phyloP scores from a whole-genome alignment of 2,329 filamentous ascomycete genomes.

The Fusarium equiseti region DNA sequence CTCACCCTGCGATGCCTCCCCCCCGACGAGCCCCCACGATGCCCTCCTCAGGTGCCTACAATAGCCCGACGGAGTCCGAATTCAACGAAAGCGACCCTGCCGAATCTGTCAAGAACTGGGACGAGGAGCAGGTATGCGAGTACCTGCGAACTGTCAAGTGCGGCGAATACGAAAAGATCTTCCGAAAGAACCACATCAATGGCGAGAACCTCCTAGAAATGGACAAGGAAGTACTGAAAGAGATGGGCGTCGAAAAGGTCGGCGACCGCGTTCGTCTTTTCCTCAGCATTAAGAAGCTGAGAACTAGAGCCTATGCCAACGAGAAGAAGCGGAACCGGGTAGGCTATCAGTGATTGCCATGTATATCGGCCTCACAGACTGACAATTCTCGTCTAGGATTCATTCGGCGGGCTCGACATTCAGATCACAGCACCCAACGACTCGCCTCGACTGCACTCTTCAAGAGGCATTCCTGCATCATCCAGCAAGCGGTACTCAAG shows the following conservation, averaged over 20 bases:
- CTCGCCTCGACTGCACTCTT: conserved; percentile 69
- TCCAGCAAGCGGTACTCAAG: conserved; percentile 73
- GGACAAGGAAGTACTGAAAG: conserved; percentile 94
- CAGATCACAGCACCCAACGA: conserved; percentile 57
- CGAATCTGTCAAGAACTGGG: conserved; percentile 85
- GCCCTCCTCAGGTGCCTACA: conserved; percentile 67
- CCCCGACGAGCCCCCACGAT: conserved; percentile 65
- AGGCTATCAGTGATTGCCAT: conserved; percentile 50
- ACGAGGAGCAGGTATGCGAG: conserved; percentile 90
- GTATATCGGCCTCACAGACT: conserved; percentile 13
- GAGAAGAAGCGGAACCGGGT: conserved; percentile 89
- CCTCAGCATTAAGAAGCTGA: conserved; percentile 84
- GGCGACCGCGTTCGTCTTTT: conserved; percentile 95
- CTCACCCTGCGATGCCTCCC: conserved; percentile 64
- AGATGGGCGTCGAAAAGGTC: conserved; percentile 98
- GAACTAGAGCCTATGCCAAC: conserved; percentile 80
- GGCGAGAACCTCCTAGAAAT: conserved; percentile 97
- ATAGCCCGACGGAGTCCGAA: conserved; percentile 90
- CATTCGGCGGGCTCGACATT: conserved; percentile 82
- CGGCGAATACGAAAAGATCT: conserved; percentile 91
- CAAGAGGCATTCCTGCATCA: conserved; percentile 60
- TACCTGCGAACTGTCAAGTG: conserved; percentile 94
- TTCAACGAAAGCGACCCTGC: conserved; percentile 86
- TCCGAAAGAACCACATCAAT: conserved; percentile 94
- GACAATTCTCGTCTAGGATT: conserved; percentile 69